These are phyloP conservation scores for Kazachstania kunashirensis DNA, from an alignment of 805 yeast genomes.

Conservation along the genomic window DNA sequence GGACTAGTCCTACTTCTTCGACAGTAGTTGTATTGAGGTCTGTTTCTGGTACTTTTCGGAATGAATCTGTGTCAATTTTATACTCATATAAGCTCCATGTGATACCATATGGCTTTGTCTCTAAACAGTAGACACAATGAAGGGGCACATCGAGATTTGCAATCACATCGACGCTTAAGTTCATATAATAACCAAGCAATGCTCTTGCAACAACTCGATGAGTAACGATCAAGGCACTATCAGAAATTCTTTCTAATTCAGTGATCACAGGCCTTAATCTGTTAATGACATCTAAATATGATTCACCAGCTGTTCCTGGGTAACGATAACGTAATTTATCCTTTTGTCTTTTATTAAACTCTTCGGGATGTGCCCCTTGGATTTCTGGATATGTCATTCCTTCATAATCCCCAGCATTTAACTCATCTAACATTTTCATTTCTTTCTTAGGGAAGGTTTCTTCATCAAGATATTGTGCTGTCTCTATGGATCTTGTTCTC, in stretches of 20 bases:
- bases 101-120: conserved; percentile 91
- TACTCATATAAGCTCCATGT: conserved; percentile 87
- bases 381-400: conserved; percentile 90
- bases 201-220: conserved; percentile 90
- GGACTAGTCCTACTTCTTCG: conserved; percentile 61
- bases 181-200: conserved; percentile 78
- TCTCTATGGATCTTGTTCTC: conserved; percentile 68
- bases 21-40: conserved; percentile 41
- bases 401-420: conserved; percentile 88
- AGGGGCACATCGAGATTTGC: conserved; percentile 89
- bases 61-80: conserved; percentile 70
- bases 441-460: conserved; percentile 68
- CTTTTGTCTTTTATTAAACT: conserved; percentile 62
- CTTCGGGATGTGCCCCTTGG: conserved; percentile 59
- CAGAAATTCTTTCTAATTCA: conserved; percentile 85
- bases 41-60: conserved; percentile 47
- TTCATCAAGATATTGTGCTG: conserved; percentile 69
- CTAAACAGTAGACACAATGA: conserved; percentile 82
- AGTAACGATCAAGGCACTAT: conserved; percentile 71
- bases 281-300: conserved; percentile 86
- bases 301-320: conserved; percentile 97
- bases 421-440: conserved; percentile 86
- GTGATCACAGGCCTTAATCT: conserved; percentile 82
- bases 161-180: conserved; percentile 66
- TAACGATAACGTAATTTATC: conserved; percentile 81